phyloP scores from a whole-genome alignment of 2,329 filamentous ascomycete species.

The Cercospora beticola region DNA sequence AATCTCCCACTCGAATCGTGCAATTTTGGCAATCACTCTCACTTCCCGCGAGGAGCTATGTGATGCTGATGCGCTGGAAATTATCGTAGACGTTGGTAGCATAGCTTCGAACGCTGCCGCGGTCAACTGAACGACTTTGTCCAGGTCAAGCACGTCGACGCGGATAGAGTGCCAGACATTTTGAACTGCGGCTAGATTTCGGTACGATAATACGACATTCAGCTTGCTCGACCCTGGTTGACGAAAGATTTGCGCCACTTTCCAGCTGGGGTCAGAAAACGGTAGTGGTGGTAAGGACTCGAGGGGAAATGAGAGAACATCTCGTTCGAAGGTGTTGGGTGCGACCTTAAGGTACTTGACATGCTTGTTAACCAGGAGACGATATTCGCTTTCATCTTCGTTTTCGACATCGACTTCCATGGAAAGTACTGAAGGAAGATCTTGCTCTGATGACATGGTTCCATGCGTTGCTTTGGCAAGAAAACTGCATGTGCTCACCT shows the following conservation, averaged over 20 bases:
- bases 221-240: not conserved
- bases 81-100: not conserved
- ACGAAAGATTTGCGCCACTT: not conserved
- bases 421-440: not conserved
- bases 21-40: constrained; percentile 9
- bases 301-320: not conserved
- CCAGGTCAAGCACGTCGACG: not conserved
- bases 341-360: not conserved
- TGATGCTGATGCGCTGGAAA: not conserved
- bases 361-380: not conserved
- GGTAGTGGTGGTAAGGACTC: not conserved
- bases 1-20: constrained; percentile 14
- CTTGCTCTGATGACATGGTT: not conserved
- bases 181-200: not conserved
- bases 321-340: not conserved
- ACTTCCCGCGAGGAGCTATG: not conserved
- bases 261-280: not conserved
- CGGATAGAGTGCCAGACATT: not conserved
- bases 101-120: not conserved
- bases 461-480: not conserved
- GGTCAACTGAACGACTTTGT: not conserved
- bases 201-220: not conserved
- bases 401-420: constrained; percentile 2
- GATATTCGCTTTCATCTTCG: not conserved
- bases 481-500: not conserved